These are phyloP conservation scores for Kwoniella bestiolae DNA, from an alignment of 768 basidiomycete species.

Conservation along the genomic window DNA sequence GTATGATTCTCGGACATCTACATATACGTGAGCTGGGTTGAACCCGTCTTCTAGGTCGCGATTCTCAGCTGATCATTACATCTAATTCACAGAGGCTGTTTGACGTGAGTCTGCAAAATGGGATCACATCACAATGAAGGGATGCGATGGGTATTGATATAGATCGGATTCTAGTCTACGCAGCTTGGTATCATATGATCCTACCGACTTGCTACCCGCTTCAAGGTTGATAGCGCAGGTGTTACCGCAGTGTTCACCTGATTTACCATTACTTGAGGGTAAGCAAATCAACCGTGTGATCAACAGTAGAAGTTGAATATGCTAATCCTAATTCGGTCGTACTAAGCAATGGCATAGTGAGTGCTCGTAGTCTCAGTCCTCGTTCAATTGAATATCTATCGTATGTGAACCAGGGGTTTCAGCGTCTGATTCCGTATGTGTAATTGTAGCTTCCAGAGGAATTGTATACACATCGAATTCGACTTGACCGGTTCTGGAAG, in stretches of 20 bases:
- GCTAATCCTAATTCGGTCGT: not conserved
- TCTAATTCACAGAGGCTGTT: conserved; percentile 27
- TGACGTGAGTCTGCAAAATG: conserved; percentile 19
- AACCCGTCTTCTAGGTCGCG: not conserved
- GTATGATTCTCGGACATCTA: conserved; percentile 41
- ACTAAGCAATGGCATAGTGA: conserved; percentile 45
- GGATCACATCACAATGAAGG: not conserved
- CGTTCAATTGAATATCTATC: too few species aligned
- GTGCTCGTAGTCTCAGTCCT: not conserved
- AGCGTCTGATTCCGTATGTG: too few species aligned
- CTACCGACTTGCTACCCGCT: conserved; percentile 40
- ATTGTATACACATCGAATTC: conserved; percentile 93
- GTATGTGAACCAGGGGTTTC: too few species aligned
- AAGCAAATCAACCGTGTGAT: conserved; percentile 5
- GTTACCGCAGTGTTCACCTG: conserved; percentile 50
- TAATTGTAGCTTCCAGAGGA: conserved; percentile 64
- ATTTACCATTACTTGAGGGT: conserved; percentile 45
- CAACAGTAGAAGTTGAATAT: not conserved
- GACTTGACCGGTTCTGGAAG: conserved; percentile 92
- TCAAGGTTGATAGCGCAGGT: conserved; percentile 38
- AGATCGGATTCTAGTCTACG: conserved; percentile 30
- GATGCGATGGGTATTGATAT: not conserved
- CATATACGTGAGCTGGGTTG: conserved; percentile 36
- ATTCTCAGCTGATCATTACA: not conserved
- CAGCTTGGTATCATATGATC: conserved; percentile 48